Evolutionary conservation across 1,139 yeast genomes (phyloP), one percentile per base, ranked within the genome.

Genomic region (Lizanozyma gosingica): DNA sequence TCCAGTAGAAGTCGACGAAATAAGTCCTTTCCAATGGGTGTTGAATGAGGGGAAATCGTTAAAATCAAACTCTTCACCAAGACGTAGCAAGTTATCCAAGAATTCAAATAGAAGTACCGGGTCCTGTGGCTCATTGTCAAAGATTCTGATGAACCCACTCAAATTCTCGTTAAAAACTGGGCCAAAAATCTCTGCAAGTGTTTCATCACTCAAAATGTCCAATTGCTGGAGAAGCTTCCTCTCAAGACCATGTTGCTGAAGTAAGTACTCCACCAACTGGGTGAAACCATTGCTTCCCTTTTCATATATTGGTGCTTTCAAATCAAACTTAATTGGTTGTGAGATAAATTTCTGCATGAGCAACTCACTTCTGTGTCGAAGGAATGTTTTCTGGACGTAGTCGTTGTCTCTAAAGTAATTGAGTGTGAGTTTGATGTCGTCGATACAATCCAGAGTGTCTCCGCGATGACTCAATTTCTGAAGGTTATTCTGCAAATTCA

Each of bases 211-310:
- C 47, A 50, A 37, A 45, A 46, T 46, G 49, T 47, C 44, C 36
- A 44, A 47, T 15, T 33, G 40, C 17, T 43, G 40, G 15, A 18
- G 27, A 9, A 33, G n/a, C 6, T 32, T 6, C 34, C n/a, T 34
- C 35, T 16, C 38, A 4, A 35, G 3, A 14, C 39, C 40, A 3
- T 34, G 39, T 8, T 38, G 67, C 4, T 70, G 68, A 34, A 68
- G 55, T 11, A 81, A 53, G 2, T 80, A 80, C 33, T 68, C 73
- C 6, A 77, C 71, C 53, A 78, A 83, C 36, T 62, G 59, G 33
- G 64, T 64, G 36, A 84, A 72, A 4, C 86, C 83, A 52, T 75
- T 78, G 37, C 75, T 65, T 2, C 84, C 84, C 51, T 71, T 75
- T 49, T 81, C 85, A 53, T 80, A 70, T 1, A 71, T 1, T 71